Evolutionary conservation across 768 basidiomycete genomes (phyloP), one percentile per base, ranked within the genome.

Genomic region (Lactifluus echinatus): DNA sequence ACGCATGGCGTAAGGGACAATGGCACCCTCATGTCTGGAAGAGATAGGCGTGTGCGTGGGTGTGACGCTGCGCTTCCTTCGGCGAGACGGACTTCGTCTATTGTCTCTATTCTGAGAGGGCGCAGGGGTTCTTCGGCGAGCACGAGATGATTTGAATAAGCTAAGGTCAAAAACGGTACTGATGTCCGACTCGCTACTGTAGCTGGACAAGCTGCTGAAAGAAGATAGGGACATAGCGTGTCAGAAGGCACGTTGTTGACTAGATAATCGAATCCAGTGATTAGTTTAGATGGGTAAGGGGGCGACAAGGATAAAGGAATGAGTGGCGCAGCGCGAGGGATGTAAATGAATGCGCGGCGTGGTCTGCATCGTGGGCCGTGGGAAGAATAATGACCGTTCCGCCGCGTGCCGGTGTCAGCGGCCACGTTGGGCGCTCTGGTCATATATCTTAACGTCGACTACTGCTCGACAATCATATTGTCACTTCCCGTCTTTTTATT

Each of bases 121-220:
- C 28, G 7, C 37, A 15, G 44, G 56, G 17, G 49, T 39, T 43
- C 15, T 46, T 47, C 46, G 28, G 33, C 45, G 55, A 42, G 50
- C 10, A 14, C 42, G 51, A 28, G 46, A 53, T 8, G 60, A 44
- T 44, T 55, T 60, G 57, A 49, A 54, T 44, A 42, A 23, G 21
- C 37, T 33, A 21, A 49, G 10, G 24, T 52, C 29, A 31, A 60
- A 47, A 37, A 61, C 14, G 33, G 56, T 61, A 21, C 50, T 45
- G 56, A 60, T 28, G 34, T 60, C 61, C 43, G 61, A 62, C 33
- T 55, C 61, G 33, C 50, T 59, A 36, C 57, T 59, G 51, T 59
- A 59, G 53, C 61, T 62, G 23, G 61, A 62, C 10, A 62, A 40
- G 39, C 57, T 60, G 37, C 61, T 62, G 58, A 62, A 55, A 28